Evolutionary conservation across 208 protist species (phyloP), one percentile per base, ranked within the genome.

Genomic region (Eutreptiella sp.): DNA sequence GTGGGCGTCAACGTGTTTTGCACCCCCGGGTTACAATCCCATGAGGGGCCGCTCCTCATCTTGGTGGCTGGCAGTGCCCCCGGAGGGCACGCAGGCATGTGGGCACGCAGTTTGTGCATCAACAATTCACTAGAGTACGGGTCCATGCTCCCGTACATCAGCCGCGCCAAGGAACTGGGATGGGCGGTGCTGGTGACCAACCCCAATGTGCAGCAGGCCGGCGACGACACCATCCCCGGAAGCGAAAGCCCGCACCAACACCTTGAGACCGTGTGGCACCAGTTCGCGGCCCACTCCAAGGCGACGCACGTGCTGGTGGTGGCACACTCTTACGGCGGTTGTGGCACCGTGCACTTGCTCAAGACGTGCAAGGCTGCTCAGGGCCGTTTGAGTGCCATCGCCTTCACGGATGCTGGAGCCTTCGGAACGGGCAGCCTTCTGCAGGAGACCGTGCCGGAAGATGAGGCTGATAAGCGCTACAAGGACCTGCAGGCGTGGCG

Each of bases 51-150:
- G 27, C 23, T 65, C 27, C 23, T 68, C 3, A 16, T 72, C 9
- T 63, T 65, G 9, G 59, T 67, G 21, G 66, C 59, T 4, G 28
- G 34, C 27, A 60, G 66, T 5, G 58, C 48, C 1, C n/a, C n/a
- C n/a, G n/a, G n/a, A n/a, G 66, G 66, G 52, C 42, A 46, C 2
- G 38, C 66, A 34, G 66, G 66, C 2, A 62, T 62, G 66, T 72
- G 66, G 66, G 43, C 66, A 16, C 41, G 57, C 11, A 36, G n/a
- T 1, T 50, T 72, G 16, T 67, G 63, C 58, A 67, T 67, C 35
- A 72, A 67, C 66, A 35, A 72, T 41, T 41, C 47, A 24, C 60
- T 72, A 7, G 45, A 72, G 14, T 1, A 14, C 1, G 66, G 66
- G 1, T 52, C 47, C 4, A 38, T 67, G 34, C 46, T 66, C 2